Conservation (phyloP, 352 stramenopile genomes). For the Globisporangium radiosum region DNA sequence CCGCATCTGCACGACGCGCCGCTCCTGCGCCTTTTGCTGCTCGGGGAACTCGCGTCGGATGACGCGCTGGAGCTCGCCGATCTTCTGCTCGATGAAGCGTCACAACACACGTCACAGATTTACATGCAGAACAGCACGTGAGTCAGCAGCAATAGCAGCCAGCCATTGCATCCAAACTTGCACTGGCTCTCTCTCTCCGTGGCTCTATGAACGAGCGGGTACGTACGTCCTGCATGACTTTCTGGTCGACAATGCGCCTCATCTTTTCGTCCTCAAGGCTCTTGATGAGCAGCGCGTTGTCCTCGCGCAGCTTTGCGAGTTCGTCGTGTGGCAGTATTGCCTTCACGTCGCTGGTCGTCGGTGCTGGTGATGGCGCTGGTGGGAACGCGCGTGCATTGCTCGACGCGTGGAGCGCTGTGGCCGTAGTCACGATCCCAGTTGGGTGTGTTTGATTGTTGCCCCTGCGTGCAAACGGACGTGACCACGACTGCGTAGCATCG, state of each 20-base stretch:
- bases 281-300: conserved; percentile 48
- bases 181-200: too few relatives aligned
- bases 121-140: too few relatives aligned
- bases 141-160: background rate
- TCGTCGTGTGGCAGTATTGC: conserved; percentile 14
- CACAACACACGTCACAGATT: too few relatives aligned
- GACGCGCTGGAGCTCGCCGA: conserved; percentile 59
- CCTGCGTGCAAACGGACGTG: background rate
- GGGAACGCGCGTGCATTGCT: background rate
- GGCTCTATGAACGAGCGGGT: background rate
- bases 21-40: conserved; percentile 30
- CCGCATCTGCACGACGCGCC: conserved; percentile 18
- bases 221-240: conserved; percentile 56
- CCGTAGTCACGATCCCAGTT: background rate
- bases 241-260: conserved; percentile 47
- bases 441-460: conserved; percentile 2
- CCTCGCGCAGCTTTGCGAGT: conserved; percentile 39
- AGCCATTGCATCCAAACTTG: too few relatives aligned
- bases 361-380: background rate
- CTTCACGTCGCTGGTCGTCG: background rate
- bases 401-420: too few relatives aligned
- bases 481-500: conserved; percentile 3
- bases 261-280: conserved; percentile 67
- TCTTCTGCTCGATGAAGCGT: conserved; percentile 31
- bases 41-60: conserved; percentile 48